Conservation (phyloP, 352 stramenopile genomes). For the Pythium vanterpoolii region DNA sequence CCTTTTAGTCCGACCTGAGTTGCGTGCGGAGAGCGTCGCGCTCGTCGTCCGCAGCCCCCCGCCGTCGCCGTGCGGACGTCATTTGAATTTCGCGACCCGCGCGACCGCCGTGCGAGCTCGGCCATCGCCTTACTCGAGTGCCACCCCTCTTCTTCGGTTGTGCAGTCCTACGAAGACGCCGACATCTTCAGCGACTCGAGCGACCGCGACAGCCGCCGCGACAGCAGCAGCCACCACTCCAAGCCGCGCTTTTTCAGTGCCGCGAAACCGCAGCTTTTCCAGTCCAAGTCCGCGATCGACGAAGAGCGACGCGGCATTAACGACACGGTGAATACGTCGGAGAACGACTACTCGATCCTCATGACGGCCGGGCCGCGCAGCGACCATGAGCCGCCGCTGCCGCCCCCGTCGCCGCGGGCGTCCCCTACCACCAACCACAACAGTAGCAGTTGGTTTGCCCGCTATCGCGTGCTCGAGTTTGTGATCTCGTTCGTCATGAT, state of each 20-base stretch:
- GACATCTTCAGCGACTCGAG: conserved; percentile 4
- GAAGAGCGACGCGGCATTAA: not conserved
- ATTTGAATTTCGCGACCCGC: conserved; percentile 3
- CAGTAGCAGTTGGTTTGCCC: conserved; percentile 14
- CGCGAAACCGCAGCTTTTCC: not conserved
- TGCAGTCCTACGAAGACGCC: conserved; percentile 5
- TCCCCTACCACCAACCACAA: not conserved
- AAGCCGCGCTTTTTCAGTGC: not conserved
- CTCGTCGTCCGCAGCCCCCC: not conserved
- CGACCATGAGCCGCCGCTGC: not conserved
- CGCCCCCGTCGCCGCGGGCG: not conserved
- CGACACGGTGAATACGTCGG: conserved; percentile 18
- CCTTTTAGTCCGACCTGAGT: conserved; percentile 5
- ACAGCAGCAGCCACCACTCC: too few relatives aligned
- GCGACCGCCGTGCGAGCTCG: conserved; percentile 18
- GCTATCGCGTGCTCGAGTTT: conserved; percentile 61
- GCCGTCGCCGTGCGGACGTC: conserved; percentile 10
- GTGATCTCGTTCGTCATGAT: conserved; percentile 43
- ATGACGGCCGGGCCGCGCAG: not conserved
- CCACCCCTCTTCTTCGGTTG: conserved; percentile 9
- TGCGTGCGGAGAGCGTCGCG: not conserved
- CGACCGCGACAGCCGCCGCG: not conserved
- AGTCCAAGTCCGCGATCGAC: not conserved
- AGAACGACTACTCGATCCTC: conserved; percentile 17
- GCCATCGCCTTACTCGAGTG: conserved; percentile 16